These are phyloP conservation scores for Pleurotus ostreatus DNA, from an alignment of 768 basidiomycete species.

Conservation along the genomic window DNA sequence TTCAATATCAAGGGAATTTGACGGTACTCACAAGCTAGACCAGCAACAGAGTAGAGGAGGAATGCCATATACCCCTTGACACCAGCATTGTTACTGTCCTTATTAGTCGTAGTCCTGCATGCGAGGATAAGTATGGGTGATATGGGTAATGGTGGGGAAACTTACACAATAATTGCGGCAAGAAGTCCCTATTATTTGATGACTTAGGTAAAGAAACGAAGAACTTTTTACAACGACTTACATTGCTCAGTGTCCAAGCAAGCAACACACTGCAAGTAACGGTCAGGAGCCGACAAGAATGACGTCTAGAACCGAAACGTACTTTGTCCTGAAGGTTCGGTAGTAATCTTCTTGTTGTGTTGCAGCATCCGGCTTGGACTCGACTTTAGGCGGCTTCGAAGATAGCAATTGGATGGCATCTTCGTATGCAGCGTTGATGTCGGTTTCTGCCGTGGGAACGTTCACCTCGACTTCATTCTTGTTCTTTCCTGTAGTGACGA, in stretches of 20 bases:
- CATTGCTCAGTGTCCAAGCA: conserved; percentile 87
- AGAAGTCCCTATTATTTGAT: conserved; percentile 51
- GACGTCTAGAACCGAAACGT: conserved; percentile 19
- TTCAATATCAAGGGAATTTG: conserved; percentile 1
- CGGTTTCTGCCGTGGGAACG: conserved; percentile 83
- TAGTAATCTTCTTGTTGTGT: conserved; percentile 86
- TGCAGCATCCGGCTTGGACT: conserved; percentile 52
- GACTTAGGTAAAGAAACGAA: background rate
- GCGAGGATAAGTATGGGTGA: background rate
- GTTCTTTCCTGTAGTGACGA: conserved; percentile 60
- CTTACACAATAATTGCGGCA: conserved; percentile 72
- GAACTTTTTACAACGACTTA: conserved; percentile 22
- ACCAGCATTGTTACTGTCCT: conserved; percentile 45
- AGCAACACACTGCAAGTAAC: conserved; percentile 54
- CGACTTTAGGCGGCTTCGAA: conserved; percentile 73
- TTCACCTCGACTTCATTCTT: conserved; percentile 84
- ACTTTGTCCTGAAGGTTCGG: conserved; percentile 88
- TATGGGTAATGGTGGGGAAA: conserved; percentile 9
- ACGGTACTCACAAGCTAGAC: conserved; percentile 71
- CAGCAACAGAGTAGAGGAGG: conserved; percentile 82
- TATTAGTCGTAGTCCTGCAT: conserved; percentile 43
- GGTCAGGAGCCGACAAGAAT: background rate
- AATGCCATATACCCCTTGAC: conserved; percentile 90
- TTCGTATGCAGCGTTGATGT: conserved; percentile 87
- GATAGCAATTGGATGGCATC: conserved; percentile 83